phyloP scores from a whole-genome alignment of 768 basidiomycete species.

The Clitopilus passeckerianus region DNA sequence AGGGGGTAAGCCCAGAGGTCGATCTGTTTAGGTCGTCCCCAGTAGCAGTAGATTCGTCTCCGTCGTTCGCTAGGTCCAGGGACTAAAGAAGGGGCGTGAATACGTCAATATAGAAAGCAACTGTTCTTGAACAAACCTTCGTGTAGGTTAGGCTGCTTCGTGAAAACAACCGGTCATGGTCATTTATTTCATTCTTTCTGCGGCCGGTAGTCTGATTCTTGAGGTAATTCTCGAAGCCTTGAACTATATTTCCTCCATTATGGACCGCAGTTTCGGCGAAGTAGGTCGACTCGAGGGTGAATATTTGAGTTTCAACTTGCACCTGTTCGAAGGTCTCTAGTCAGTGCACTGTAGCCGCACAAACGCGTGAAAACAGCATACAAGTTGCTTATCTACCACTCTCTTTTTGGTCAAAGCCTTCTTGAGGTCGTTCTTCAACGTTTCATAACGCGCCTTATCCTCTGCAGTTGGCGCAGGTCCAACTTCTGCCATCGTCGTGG shows the following conservation, averaged over 20 bases:
- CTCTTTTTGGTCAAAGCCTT: constrained; percentile 74
- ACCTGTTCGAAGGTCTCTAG: constrained; percentile 41
- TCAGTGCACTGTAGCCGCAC: background rate
- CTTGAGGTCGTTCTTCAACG: constrained; percentile 68
- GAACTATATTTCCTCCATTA: constrained; percentile 83
- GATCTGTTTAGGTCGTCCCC: constrained; percentile 48
- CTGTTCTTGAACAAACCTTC: constrained; percentile 42
- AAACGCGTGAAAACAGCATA: constrained; percentile 23
- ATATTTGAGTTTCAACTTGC: constrained; percentile 72
- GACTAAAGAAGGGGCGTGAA: constrained; percentile 40
- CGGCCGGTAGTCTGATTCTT: constrained; percentile 68
- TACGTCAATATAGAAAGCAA: constrained; percentile 5
- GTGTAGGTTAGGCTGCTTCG: constrained; percentile 73
- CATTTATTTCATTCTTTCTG: constrained; percentile 71
- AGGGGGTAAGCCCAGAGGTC: constrained; percentile 57
- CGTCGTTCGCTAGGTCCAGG: constrained; percentile 69
- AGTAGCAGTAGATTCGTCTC: constrained; percentile 49
- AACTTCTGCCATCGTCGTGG: constrained; percentile 31
- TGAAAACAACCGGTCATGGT: constrained; percentile 77
- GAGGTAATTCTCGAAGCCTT: constrained; percentile 83
- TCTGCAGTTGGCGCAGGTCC: constrained; percentile 45
- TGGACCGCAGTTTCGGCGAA: constrained; percentile 72
- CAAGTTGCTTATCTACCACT: constrained; percentile 71
- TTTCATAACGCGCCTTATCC: constrained; percentile 68
- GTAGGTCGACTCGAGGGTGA: constrained; percentile 71